These are phyloP conservation scores for Cladophialophora psammophila DNA, from an alignment of 2,329 filamentous ascomycete genomes.

Conservation along the genomic window DNA sequence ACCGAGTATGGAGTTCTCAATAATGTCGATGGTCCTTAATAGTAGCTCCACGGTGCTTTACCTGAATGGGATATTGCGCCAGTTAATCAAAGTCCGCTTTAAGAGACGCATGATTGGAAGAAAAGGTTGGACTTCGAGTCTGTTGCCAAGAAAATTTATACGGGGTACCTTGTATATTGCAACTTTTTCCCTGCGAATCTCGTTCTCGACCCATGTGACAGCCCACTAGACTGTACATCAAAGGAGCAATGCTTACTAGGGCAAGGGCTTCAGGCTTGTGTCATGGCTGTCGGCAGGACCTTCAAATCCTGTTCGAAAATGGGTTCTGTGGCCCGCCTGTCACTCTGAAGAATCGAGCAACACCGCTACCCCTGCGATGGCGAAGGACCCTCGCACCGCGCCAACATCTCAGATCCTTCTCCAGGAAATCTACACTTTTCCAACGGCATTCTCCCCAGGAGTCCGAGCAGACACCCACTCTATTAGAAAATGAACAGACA, in stretches of 20 bases:
- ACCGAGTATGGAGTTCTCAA: neutral
- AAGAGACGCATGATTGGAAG: neutral
- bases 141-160: neutral
- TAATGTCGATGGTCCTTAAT: neutral
- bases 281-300: conserved; percentile 46
- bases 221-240: neutral
- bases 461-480: neutral
- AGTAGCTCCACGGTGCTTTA: neutral
- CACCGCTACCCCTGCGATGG: conserved; percentile 29
- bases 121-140: neutral
- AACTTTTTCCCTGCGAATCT: conserved; percentile 2
- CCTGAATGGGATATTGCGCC: neutral
- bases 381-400: conserved; percentile 13
- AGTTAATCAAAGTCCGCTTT: neutral
- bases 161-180: neutral
- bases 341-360: conserved; percentile 17
- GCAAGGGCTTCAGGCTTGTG: conserved; percentile 36
- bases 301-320: conserved; percentile 46
- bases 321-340: conserved; percentile 42
- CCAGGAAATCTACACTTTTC: conserved; percentile 3
- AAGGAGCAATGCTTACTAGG: conserved; percentile 31
- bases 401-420: conserved; percentile 25
- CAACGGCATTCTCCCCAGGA: conserved; percentile 4
- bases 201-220: neutral
- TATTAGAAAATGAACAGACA: conserved; percentile 1